Conservation (phyloP, 768 basidiomycete species). For the Phaffia tasmanica region DNA sequence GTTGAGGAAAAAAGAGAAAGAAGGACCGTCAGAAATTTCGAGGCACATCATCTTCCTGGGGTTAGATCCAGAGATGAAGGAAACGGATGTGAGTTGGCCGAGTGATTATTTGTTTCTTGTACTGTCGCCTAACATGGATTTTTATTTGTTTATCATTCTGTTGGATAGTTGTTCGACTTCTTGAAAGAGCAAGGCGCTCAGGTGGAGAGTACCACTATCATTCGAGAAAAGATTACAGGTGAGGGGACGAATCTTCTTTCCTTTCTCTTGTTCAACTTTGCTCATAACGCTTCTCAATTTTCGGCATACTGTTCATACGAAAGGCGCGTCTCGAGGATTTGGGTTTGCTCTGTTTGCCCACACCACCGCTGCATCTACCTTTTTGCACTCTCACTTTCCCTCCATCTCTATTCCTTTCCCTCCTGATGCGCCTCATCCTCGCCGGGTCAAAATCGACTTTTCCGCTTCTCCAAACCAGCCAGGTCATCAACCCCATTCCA, state of each 20-base stretch:
- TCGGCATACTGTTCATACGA: slow-evolving; percentile 57
- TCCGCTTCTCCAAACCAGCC: slow-evolving; percentile 45
- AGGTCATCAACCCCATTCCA: slow-evolving; percentile 43
- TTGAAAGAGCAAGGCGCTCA: slow-evolving; percentile 28
- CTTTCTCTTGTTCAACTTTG: slow-evolving; percentile 59
- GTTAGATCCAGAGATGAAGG: slow-evolving; percentile 79
- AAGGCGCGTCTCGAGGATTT: slow-evolving; percentile 51
- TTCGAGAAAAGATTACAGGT: slow-evolving; percentile 93
- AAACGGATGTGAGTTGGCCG: slow-evolving; percentile 67
- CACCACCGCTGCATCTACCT: slow-evolving; percentile 61
- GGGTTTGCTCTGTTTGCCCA: slow-evolving; percentile 90
- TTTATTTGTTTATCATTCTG: neutral
- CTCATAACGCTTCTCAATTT: slow-evolving; percentile 41
- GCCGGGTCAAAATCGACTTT: slow-evolving; percentile 89
- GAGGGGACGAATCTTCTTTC: slow-evolving; percentile 43
- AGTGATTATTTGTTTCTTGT: neutral
- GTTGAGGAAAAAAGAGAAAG: neutral
- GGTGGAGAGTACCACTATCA: slow-evolving; percentile 56
- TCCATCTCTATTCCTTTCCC: slow-evolving; percentile 43
- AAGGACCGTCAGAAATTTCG: slow-evolving; percentile 15
- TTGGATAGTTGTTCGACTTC: slow-evolving; percentile 21
- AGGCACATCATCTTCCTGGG: slow-evolving; percentile 91
- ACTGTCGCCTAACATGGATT: neutral
- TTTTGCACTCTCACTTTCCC: neutral
- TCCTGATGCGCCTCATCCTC: slow-evolving; percentile 75